These are phyloP conservation scores for Melampsora occidentalis DNA, from an alignment of 1,284 basidiomycete genomes.

Conservation along the genomic window DNA sequence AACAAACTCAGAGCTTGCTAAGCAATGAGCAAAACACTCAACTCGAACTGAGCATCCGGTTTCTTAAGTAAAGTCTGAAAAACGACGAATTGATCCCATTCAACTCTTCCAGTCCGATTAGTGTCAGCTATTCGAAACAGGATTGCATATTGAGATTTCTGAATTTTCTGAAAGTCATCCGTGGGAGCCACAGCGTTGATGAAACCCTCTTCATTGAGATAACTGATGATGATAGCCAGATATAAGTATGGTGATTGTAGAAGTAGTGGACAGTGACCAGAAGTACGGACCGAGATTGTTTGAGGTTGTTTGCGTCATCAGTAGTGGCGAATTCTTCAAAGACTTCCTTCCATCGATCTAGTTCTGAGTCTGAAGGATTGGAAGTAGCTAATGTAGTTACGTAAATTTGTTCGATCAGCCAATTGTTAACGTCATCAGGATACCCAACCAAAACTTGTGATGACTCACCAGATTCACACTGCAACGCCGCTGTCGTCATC, in stretches of 20 bases:
- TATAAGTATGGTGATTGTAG: not conserved
- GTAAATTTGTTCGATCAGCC: too few relatives aligned
- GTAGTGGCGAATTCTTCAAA: constrained; percentile 28
- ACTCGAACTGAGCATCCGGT: constrained; percentile 81
- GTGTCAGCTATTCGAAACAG: constrained; percentile 80
- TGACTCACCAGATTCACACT: too few relatives aligned
- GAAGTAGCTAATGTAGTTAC: too few relatives aligned
- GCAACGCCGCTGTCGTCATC: too few relatives aligned
- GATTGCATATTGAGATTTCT: constrained; percentile 55
- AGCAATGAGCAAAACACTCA: constrained; percentile 49
- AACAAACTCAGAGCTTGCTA: not conserved
- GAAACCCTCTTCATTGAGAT: constrained; percentile 37
- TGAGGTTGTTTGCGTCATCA: not conserved
- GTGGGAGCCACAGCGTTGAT: constrained; percentile 39
- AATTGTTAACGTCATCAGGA: too few relatives aligned
- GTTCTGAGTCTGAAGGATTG: constrained; percentile 9
- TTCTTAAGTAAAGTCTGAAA: constrained; percentile 81
- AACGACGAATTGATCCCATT: constrained; percentile 89
- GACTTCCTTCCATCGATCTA: constrained; percentile 28
- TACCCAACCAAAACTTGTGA: too few relatives aligned
- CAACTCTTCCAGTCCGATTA: constrained; percentile 71
- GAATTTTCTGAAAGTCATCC: constrained; percentile 30
- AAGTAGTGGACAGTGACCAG: not conserved
- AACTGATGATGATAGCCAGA: not conserved
- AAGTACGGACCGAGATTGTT: constrained; percentile 3